These are phyloP conservation scores for Aspergillus sp. DNA, from an alignment of 2,329 filamentous ascomycete species.

Conservation along the genomic window DNA sequence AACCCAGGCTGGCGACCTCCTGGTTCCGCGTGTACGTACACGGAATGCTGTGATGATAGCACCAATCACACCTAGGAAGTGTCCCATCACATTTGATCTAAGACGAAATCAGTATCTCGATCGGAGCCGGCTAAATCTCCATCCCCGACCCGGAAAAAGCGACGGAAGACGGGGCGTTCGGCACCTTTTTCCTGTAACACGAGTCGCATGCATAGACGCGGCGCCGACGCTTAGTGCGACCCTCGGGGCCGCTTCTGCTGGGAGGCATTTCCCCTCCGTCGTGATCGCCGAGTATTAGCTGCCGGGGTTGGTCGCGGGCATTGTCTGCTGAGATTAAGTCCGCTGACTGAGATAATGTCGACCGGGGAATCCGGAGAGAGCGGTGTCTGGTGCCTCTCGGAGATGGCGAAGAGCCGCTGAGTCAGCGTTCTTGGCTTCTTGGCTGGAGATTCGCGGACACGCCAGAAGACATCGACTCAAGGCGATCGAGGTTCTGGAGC, in stretches of 20 bases:
- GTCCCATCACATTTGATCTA: conserved; percentile 21
- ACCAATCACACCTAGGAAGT: conserved; percentile 20
- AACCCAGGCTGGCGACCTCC: not conserved
- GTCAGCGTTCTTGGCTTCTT: not conserved
- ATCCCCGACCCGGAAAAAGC: too few species aligned
- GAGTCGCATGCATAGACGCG: conserved; percentile 12
- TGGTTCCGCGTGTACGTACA: conserved; percentile 14
- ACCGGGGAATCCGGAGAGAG: not conserved
- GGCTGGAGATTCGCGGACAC: not conserved
- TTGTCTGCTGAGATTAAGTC: not conserved
- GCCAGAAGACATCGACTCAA: not conserved
- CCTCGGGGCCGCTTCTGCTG: not conserved
- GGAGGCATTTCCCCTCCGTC: not conserved
- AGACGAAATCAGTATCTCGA: not conserved
- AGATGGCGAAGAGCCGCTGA: not conserved
- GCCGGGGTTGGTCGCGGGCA: not conserved
- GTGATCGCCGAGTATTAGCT: too few species aligned
- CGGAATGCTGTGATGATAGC: conserved; percentile 15
- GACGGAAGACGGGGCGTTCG: not conserved
- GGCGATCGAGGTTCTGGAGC: not conserved
- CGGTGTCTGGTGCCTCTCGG: too few species aligned
- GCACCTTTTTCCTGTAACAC: conserved; percentile 15
- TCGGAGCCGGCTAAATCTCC: not conserved
- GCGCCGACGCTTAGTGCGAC: not conserved
- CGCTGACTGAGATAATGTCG: not conserved